Evolutionary conservation across 2,329 filamentous ascomycete genomes (phyloP), one percentile per base, ranked within the genome.

Genomic region (Graphiopsis chlorocephala): DNA sequence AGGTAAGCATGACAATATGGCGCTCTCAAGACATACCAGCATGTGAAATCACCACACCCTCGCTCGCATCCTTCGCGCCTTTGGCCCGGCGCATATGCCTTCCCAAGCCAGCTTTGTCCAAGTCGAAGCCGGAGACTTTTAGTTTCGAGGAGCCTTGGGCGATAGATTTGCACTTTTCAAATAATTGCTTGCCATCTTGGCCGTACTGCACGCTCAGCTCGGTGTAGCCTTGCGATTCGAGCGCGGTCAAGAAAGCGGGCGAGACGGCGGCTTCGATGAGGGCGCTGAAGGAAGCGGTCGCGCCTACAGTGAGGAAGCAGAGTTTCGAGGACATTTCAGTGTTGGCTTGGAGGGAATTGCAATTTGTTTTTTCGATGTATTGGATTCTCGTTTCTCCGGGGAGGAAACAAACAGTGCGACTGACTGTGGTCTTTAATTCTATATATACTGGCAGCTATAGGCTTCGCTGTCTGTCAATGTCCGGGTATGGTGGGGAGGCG

Each of bases 221-320:
- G 0, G 89, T 91, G 78, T 91, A 97, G 52, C 84, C 83, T 12
- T 84, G 76, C 2, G 79, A 72, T 12, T 76, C 73, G 14, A 98
- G 83, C 5, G 83, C 81, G 6, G 80, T 70, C 67, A 96, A 82
- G 73, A 95, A 93, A 0, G 76, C 71, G 0, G 84, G 78, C 20
- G 83, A 79, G 6, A 96, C 80, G 12, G 89, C 85, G 33, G 89
- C 85, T 50, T 83, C 78, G 64, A 97, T 84, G 2, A 99, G 85
- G 7, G 83, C 78, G 61, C 84, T 82, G 78, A 99, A 99, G 23
- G 90, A 86, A 17, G 93, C 93, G 0, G 94, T 99, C 6, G 95
- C 94, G 64, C 95, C 95, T 31, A 97, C 90, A 0, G 95, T 98
- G 63, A 97, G 89, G 69, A 99, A 91, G 75, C 91, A 95, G 61